Conservation (phyloP, 2,329 filamentous ascomycete genomes). For the Stachybotrys elegans region DNA sequence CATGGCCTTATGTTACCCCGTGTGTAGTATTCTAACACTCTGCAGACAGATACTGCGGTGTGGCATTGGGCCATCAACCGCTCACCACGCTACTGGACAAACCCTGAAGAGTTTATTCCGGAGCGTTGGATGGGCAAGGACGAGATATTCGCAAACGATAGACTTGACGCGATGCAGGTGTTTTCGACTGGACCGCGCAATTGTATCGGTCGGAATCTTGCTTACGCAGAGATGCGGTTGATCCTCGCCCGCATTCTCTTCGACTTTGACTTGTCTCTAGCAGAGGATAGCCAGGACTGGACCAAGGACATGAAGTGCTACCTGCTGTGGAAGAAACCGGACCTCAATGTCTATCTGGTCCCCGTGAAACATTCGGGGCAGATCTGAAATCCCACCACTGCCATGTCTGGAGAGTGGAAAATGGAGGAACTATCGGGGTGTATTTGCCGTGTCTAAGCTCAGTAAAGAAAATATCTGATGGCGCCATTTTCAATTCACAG, state of each 20-base stretch:
- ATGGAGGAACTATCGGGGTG: no score
- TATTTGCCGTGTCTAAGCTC: no score
- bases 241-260: conserved; percentile 42
- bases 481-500: no score
- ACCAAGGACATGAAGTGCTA: neutral
- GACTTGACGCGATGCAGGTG: conserved; percentile 35
- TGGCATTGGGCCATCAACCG: conserved; percentile 11
- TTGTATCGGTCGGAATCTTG: conserved; percentile 33
- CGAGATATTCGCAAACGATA: conserved; percentile 29
- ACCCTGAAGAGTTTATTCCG: conserved; percentile 9
- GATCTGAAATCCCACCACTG: no score
- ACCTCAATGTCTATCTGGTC: neutral
- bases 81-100: conserved; percentile 5
- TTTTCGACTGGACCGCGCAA: conserved; percentile 43
- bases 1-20: neutral
- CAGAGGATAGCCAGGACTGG: neutral
- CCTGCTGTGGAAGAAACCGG: neutral
- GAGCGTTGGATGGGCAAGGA: conserved; percentile 15
- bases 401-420: no score
- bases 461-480: no score
- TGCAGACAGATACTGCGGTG: conserved; percentile 7
- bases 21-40: neutral
- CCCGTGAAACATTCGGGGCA: no score
- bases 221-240: conserved; percentile 39
- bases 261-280: conserved; percentile 28